These are phyloP conservation scores for Ramaria sp. DNA, from an alignment of 768 basidiomycete species.

Conservation along the genomic window DNA sequence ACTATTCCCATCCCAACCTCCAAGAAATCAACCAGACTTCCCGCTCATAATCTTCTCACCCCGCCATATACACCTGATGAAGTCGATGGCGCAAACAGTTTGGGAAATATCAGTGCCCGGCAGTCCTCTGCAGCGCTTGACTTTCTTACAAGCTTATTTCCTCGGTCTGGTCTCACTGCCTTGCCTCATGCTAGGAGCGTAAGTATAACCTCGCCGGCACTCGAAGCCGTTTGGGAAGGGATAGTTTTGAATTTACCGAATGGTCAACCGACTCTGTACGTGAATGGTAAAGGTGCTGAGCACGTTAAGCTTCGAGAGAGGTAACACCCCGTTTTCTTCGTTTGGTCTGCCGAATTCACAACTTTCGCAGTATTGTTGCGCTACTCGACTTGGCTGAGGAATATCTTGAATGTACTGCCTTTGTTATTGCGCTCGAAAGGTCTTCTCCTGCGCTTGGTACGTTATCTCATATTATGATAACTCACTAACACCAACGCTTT, in stretches of 20 bases:
- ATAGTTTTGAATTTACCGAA: constrained; percentile 61
- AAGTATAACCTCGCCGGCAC: constrained; percentile 54
- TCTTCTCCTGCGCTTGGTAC: constrained; percentile 48
- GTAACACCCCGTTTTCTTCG: constrained; percentile 25
- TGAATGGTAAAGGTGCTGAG: constrained; percentile 75
- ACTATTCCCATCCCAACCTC: constrained; percentile 32
- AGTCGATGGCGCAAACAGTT: constrained; percentile 32
- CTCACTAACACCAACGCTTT: background rate
- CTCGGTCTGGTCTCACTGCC: constrained; percentile 53
- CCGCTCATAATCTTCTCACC: constrained; percentile 39
- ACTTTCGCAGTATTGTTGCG: constrained; percentile 55
- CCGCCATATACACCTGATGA: constrained; percentile 76
- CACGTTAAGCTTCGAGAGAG: constrained; percentile 76
- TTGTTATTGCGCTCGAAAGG: constrained; percentile 73
- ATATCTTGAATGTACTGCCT: constrained; percentile 60
- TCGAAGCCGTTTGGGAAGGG: constrained; percentile 64
- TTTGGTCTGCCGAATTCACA: background rate
- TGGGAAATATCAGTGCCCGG: constrained; percentile 31
- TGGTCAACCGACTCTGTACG: constrained; percentile 57
- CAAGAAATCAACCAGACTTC: constrained; percentile 21
- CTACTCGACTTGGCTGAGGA: constrained; percentile 84
- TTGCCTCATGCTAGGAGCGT: constrained; percentile 69
- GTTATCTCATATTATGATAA: background rate
- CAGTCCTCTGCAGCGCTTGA: constrained; percentile 58
- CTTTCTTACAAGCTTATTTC: constrained; percentile 71